Evolutionary conservation across 169 alveolate genomes (phyloP), one percentile per base, ranked within the genome.

Genomic region (Perkinsus olseni): DNA sequence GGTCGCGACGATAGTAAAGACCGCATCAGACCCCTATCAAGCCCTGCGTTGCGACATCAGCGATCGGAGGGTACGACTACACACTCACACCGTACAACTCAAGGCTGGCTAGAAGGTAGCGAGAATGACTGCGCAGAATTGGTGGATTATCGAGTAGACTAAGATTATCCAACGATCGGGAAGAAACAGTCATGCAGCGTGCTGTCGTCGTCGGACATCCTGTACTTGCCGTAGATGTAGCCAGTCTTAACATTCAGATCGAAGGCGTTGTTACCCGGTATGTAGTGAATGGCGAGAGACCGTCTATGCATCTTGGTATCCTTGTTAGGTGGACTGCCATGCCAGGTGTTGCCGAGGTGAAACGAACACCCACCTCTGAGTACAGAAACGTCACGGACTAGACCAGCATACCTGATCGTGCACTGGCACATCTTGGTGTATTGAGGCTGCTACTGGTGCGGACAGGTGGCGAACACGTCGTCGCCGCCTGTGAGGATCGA

Each of bases 151-250:
- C 82, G 17, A 62, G 82, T 40, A 40, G 50, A 6, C 50, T 40
- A 11, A 4, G 31, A 62, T 24, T 10, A 24, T n/a, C 31, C 82
- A 28, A 62, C 82, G 38, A 24, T n/a, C 31, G 93, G 93, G 38
- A 91, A 91, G 93, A 91, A 62, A 24, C 82, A 91, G 6, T 91
- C 93, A 17, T 91, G 36, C 3, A 48, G 93, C 74, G 38, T 0
- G 13, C 62, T 31, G 10, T 39, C 39, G 3, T 48, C 17, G 82
- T 91, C 74, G 37, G 36, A 34, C 74, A 91, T 31, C 93, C 62
- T 91, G 93, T 91, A 91, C 39, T 62, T 37, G 8, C 93, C 93
- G n/a, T 91, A 91, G 24, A 91, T 91, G 74, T 91, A 91, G n/a
- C 39, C 74, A 1, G 93, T 62, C 82, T 62, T 62, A 24, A 62